phyloP scores from a whole-genome alignment of 2,329 filamentous ascomycete species.

The Zarea fungicola region DNA sequence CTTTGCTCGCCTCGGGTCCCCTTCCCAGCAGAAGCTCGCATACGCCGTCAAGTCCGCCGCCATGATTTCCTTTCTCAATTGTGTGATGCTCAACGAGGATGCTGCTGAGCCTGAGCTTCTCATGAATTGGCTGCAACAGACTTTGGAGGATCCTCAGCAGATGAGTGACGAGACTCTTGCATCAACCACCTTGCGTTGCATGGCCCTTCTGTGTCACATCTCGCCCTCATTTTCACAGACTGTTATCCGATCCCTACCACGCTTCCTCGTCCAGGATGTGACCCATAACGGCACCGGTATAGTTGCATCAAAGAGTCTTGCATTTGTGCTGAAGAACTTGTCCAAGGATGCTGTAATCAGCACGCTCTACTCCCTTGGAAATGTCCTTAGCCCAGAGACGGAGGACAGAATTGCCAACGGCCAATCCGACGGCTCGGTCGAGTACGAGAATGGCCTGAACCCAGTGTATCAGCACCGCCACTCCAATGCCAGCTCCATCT shows the following conservation, averaged over 20 bases:
- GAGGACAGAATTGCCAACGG: conserved; percentile 51
- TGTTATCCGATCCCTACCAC: conserved; percentile 73
- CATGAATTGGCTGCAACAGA: conserved; percentile 79
- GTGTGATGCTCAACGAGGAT: conserved; percentile 74
- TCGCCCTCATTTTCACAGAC: conserved; percentile 67
- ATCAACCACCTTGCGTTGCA: conserved; percentile 69
- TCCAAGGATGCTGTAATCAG: conserved; percentile 93
- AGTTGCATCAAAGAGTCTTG: conserved; percentile 79
- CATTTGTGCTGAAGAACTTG: conserved; percentile 71
- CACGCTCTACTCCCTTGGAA: conserved; percentile 92
- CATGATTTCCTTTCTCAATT: conserved; percentile 79
- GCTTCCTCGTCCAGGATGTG: conserved; percentile 81
- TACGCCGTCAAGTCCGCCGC: conserved; percentile 81
- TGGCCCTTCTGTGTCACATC: conserved; percentile 75
- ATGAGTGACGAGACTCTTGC: conserved; percentile 78
- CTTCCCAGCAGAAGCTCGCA: conserved; percentile 80
- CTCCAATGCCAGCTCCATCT: conserved; percentile 71
- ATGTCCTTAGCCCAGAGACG: conserved; percentile 74
- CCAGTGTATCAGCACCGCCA: conserved; percentile 50
- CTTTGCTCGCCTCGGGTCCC: conserved; percentile 73
- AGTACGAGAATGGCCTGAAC: conserved; percentile 33
- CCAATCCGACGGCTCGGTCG: conserved; percentile 37
- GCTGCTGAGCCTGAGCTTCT: conserved; percentile 73
- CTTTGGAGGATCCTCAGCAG: conserved; percentile 70
- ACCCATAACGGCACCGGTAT: conserved; percentile 63